Conservation (phyloP, 441 rosid species). For the Corymbia citriodora region DNA sequence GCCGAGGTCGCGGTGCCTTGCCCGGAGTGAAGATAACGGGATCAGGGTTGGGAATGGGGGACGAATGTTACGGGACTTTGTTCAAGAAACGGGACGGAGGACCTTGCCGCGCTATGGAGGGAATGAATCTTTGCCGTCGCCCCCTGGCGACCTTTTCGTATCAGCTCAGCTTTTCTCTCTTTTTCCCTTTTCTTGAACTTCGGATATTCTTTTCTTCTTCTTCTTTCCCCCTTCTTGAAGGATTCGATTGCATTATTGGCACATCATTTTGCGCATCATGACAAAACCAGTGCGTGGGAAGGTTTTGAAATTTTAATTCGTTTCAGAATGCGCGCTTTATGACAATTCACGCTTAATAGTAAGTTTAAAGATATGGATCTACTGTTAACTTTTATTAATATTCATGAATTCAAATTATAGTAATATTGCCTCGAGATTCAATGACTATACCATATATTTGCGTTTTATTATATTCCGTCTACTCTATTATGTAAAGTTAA, state of each 20-base stretch:
- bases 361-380: neutral
- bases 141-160: neutral
- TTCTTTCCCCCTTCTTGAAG: neutral
- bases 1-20: neutral
- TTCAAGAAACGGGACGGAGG: neutral
- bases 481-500: too few species aligned
- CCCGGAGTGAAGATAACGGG: neutral
- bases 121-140: neutral
- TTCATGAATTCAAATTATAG: neutral
- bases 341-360: neutral
- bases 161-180: neutral
- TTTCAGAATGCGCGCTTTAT: neutral
- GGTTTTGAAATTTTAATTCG: neutral
- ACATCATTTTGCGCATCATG: neutral
- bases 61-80: neutral
- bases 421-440: neutral
- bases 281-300: neutral
- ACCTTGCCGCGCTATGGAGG: neutral
- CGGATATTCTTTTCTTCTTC: neutral
- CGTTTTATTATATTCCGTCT: too few species aligned
- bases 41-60: neutral
- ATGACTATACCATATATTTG: too few species aligned
- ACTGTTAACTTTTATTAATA: neutral
- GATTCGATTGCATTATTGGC: neutral
- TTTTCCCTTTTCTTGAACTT: neutral